These are phyloP conservation scores for Fusarium nygamai DNA, from an alignment of 2,329 filamentous ascomycete genomes.

Conservation along the genomic window DNA sequence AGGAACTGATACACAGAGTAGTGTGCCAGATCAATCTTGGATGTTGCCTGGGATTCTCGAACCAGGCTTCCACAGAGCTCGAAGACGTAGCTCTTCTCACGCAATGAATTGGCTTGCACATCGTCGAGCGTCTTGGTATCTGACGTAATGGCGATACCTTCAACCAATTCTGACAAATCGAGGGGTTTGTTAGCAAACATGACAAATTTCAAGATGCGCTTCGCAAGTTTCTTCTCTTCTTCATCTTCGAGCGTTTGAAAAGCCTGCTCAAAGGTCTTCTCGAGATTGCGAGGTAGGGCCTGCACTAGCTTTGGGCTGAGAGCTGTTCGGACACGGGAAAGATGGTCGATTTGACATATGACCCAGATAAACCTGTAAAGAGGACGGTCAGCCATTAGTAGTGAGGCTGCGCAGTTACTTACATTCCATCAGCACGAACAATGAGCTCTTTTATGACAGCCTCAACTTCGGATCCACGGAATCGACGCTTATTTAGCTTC, in stretches of 20 bases:
- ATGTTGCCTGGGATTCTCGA: neutral
- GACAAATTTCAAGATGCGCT: neutral
- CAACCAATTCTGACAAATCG: neutral
- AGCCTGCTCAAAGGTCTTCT: neutral
- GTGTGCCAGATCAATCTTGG: neutral
- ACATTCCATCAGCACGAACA: neutral
- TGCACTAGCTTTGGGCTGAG: neutral
- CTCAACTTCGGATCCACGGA: neutral
- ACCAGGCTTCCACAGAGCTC: neutral
- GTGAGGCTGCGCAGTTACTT: accelerated
- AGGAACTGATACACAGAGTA: neutral
- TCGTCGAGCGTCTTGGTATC: neutral
- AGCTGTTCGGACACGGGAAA: neutral
- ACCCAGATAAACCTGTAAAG: neutral
- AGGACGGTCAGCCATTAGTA: accelerated
- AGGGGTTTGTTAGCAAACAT: neutral
- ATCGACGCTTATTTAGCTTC: neutral
- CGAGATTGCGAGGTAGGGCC: neutral
- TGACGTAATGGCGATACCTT: accelerated
- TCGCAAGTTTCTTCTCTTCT: neutral
- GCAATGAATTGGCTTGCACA: neutral
- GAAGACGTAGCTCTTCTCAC: neutral
- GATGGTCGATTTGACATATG: neutral
- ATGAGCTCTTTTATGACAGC: neutral
- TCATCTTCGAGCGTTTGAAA: neutral